A percentile compares a stretch with the other conserved stretches of the same genome.
Evolutionary conservation across 345 rosid species (phyloP).

Genomic region (Brassica incana): DNA sequence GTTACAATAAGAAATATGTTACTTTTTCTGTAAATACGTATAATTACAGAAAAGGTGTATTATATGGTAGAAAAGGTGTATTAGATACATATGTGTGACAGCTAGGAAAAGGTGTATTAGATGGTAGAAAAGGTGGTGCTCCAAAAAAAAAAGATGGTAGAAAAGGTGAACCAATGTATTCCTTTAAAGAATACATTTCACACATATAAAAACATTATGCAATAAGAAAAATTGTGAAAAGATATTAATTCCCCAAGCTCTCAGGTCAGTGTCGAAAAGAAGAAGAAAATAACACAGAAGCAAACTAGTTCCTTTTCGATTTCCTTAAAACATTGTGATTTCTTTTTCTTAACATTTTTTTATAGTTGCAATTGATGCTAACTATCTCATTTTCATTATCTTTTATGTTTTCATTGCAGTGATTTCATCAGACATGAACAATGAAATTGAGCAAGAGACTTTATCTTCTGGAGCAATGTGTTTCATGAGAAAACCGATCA

Average conservation of each 20-base stretch:
- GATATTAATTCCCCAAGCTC: background rate
- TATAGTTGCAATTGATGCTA: slow-evolving; percentile 5
- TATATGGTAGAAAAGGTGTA: too few species aligned
- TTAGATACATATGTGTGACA: too few species aligned
- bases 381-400: background rate
- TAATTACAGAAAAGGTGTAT: background rate
- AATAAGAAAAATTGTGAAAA: background rate
- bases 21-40: background rate
- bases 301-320: background rate
- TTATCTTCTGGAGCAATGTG: slow-evolving; percentile 48
- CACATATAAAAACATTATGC: background rate
- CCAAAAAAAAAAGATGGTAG: background rate
- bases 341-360: background rate
- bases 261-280: slow-evolving; percentile 16
- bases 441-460: slow-evolving; percentile 39
- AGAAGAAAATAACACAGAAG: background rate
- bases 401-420: slow-evolving; percentile 42
- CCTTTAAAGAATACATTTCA: background rate
- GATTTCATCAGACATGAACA: slow-evolving; percentile 58
- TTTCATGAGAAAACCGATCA: slow-evolving; percentile 50
- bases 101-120: background rate
- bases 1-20: background rate
- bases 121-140: too few species aligned
- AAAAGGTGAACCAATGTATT: background rate
- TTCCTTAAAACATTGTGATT: background rate